A percentile compares a stretch with the other conserved stretches of the same genome.
These are phyloP conservation scores for Vitis rotundifolia DNA, from an alignment of 164 flowering plant genomes.

Conservation along the genomic window DNA sequence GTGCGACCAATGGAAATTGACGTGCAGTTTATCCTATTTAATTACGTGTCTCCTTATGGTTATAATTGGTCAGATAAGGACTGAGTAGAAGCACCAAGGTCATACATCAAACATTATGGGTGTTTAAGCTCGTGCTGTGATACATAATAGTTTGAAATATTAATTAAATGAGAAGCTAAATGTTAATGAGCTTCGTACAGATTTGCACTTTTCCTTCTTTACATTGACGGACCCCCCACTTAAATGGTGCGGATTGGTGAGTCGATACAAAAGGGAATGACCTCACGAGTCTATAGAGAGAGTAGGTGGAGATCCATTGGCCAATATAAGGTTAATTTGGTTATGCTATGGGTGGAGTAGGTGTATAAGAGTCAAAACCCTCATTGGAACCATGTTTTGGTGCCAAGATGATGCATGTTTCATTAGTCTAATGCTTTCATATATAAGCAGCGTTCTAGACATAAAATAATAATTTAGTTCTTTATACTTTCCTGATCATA, in stretches of 20 bases:
- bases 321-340: conserved; percentile 1
- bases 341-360: too few relatives aligned
- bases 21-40: neutral
- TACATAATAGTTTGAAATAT: neutral
- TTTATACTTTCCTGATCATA: too few relatives aligned
- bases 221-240: conserved; percentile 1
- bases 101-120: neutral
- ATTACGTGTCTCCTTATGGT: neutral
- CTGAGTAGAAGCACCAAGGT: neutral
- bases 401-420: too few relatives aligned
- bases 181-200: conserved; percentile 6
- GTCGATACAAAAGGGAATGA: neutral
- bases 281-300: neutral
- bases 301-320: conserved; percentile 12
- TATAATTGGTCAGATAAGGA: conserved; percentile 1
- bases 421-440: too few relatives aligned
- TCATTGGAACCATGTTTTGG: too few relatives aligned
- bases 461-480: too few relatives aligned
- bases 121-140: neutral
- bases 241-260: neutral
- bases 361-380: too few relatives aligned
- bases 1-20: neutral
- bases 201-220: conserved; percentile 12
- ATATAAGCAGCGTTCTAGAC: too few relatives aligned
- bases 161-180: neutral